Evolutionary conservation across 306 rosid species (phyloP).

Genomic region (Alnus glutinosa): DNA sequence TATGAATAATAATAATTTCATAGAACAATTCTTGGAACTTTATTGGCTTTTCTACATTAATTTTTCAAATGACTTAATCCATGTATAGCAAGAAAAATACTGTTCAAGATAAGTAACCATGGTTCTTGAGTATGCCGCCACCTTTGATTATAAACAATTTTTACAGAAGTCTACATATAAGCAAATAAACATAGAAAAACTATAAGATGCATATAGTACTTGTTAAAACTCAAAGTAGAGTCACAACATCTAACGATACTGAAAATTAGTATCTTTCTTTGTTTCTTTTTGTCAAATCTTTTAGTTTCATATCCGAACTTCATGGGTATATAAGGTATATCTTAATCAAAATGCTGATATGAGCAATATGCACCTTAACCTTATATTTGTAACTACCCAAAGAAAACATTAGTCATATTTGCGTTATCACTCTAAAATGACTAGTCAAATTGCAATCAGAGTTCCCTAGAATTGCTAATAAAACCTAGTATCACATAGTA

Average conservation of each 20-base stretch:
- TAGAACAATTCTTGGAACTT: neutral
- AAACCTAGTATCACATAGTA: too few relatives aligned
- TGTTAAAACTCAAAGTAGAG: neutral
- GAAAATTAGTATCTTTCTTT: too few relatives aligned
- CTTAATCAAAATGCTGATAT: neutral
- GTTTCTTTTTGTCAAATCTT: neutral
- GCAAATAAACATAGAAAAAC: neutral
- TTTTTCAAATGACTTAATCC: neutral
- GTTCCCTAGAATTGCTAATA: too few relatives aligned
- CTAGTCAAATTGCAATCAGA: too few relatives aligned
- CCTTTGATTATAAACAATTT: neutral
- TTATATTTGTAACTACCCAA: neutral
- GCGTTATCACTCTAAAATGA: too few relatives aligned
- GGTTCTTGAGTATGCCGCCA: neutral
- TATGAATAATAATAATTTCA: too few relatives aligned
- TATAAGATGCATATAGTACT: neutral
- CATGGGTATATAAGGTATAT: neutral
- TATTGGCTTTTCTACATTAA: neutral
- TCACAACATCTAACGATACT: neutral
- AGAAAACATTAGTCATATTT: too few relatives aligned
- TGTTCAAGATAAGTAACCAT: neutral
- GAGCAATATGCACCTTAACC: neutral
- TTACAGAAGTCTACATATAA: neutral
- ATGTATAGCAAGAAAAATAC: neutral
- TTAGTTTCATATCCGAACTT: neutral